Evolutionary conservation across 108 stramenopile species (phyloP), one percentile per base, ranked within the genome.

Genomic region (Skeletonema tropicum): DNA sequence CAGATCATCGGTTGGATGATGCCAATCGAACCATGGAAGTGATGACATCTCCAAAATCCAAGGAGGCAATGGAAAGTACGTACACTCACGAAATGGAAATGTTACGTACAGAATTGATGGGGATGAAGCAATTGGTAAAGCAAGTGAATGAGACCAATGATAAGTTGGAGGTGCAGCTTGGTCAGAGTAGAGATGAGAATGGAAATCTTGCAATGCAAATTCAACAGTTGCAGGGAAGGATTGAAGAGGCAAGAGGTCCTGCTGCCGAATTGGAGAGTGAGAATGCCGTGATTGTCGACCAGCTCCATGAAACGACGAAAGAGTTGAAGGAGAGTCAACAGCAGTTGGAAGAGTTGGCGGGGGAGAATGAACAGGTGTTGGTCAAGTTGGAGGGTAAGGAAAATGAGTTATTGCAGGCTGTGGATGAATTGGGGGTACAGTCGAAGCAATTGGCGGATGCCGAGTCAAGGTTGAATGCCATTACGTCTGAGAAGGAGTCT

Each of bases 321-420:
- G 73, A 73, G 66, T 33, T 29, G 30, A 39, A 59, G 42, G 66
- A 68, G 49, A 74, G 32, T 14, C 66, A 64, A 57, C 21, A 17
- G 52, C 39, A 57, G 48, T 25, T 70, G n/a, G 64, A 72, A 23
- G 77, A 83, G 7, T 41, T 83, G 49, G 70, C 60, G 5, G 66
- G 32, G 13, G 74, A 70, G 71, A 76, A 72, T 55, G 77, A 78
- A 29, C 45, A 79, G 21, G 45, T 63, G n/a, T 15, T 60, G 12
- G 29, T 65, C 12, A 60, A 64, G 66, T 39, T 70, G 60, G 77
- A 68, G 15, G 31, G 25, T 8, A 66, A 33, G 25, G 48, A 78
- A 38, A 13, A 25, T 33, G 73, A 78, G 21, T 33, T 74, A 31
- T 1, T 41, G 48, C 26, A 8, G 12, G 21, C 19, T 19, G 21